Conservation (phyloP, 179 eudicot genomes). For the Pouteria campechiana region DNA sequence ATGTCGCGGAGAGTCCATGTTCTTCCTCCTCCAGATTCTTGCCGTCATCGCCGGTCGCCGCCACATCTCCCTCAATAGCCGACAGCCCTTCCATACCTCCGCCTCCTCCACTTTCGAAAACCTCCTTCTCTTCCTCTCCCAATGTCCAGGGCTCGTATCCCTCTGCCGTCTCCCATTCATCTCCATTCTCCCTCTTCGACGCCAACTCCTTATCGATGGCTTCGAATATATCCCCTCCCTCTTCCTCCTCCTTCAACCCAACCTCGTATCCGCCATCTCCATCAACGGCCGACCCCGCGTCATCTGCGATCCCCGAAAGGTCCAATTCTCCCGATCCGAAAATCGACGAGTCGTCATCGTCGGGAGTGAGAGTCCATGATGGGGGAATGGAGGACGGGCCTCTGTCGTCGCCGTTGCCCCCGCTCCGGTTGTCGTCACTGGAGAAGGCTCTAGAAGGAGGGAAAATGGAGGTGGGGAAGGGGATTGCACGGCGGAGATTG, state of each 20-base stretch:
- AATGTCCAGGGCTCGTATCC: constrained; percentile 40
- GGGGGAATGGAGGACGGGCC: no score
- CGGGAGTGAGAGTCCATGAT: no score
- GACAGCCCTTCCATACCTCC: constrained; percentile 6
- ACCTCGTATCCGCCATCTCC: no score
- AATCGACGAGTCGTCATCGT: no score
- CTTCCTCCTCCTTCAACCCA: constrained; percentile 5
- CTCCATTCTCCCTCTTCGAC: constrained; percentile 4
- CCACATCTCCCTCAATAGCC: constrained; percentile 3
- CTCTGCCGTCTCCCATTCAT: constrained; percentile 11
- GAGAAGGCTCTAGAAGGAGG: no score
- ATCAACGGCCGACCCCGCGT: no score
- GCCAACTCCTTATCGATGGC: constrained; percentile 5
- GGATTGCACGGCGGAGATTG: no score
- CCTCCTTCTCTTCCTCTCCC: constrained; percentile 18
- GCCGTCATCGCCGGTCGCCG: constrained; percentile 15
- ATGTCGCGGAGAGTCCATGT: constrained; percentile 29
- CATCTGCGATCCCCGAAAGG: no score
- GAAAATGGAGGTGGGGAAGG: no score
- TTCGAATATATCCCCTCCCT: constrained; percentile 18
- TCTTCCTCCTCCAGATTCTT: constrained; percentile 47
- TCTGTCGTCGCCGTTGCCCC: no score
- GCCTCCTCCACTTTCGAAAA: not conserved
- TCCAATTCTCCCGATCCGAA: no score
- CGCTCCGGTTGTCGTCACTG: no score